These are phyloP conservation scores for Rhodomyrtus tomentosa DNA, from an alignment of 345 rosid species.

Conservation along the genomic window DNA sequence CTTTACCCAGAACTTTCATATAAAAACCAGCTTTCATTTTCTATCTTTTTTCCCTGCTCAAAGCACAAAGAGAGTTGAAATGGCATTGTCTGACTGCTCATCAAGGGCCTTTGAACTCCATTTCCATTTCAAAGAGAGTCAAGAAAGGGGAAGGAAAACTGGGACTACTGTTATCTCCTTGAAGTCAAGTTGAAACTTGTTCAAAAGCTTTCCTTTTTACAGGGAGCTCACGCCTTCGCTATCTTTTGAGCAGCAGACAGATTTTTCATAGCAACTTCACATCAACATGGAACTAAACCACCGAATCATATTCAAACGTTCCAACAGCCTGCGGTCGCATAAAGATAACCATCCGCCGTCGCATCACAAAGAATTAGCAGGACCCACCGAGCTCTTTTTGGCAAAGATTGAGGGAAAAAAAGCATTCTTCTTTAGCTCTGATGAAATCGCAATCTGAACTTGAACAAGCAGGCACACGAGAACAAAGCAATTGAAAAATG, in stretches of 20 bases:
- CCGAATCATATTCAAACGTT: not conserved
- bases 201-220: not conserved
- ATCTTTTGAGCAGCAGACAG: not conserved
- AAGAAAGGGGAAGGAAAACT: not conserved
- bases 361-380: not conserved
- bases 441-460: not conserved
- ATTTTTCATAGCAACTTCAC: not conserved
- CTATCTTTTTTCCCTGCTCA: not conserved
- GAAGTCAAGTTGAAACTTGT: not conserved
- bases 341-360: not conserved
- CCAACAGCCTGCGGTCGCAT: not conserved
- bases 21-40: not conserved
- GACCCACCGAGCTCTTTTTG: not conserved
- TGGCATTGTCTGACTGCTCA: not conserved
- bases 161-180: not conserved
- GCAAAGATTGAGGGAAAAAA: not conserved
- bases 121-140: not conserved
- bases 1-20: not conserved
- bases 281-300: not conserved
- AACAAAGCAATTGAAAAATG: not conserved
- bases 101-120: not conserved
- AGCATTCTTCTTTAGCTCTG: not conserved
- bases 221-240: not conserved
- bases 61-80: not conserved
- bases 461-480: not conserved